These are phyloP conservation scores for Aspergillus spinulosporus DNA, from an alignment of 2,329 filamentous ascomycete genomes.

Conservation along the genomic window DNA sequence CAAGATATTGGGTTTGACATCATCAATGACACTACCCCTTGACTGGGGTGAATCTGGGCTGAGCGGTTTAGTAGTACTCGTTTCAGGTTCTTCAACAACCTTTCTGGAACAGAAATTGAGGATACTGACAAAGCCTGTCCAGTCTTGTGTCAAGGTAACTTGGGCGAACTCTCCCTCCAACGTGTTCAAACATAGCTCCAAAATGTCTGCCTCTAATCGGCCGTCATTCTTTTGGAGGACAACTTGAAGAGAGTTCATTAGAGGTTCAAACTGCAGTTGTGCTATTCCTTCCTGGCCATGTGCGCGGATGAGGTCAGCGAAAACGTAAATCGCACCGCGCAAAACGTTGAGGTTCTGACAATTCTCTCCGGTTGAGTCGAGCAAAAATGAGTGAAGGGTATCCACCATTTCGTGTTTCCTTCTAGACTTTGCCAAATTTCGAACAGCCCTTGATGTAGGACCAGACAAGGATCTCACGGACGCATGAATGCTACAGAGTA, in stretches of 20 bases:
- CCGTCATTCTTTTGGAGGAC: conserved; percentile 40
- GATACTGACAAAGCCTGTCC: conserved; percentile 35
- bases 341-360: conserved; percentile 42
- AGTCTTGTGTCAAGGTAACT: conserved; percentile 35
- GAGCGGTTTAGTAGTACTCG: conserved; percentile 19
- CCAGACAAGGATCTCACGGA: conserved; percentile 46
- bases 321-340: conserved; percentile 43
- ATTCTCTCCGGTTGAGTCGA: conserved; percentile 35
- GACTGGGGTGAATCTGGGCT: conserved; percentile 27
- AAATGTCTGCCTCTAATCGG: conserved; percentile 41
- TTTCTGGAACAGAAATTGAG: conserved; percentile 39
- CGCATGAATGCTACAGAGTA: conserved; percentile 47
- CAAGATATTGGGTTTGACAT: conserved; percentile 40
- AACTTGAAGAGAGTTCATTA: conserved; percentile 38
- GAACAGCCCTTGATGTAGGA: conserved; percentile 45
- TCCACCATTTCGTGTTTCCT: conserved; percentile 42
- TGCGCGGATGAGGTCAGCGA: conserved; percentile 43
- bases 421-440: conserved; percentile 43
- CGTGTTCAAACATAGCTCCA: conserved; percentile 43
- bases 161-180: conserved; percentile 40
- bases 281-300: conserved; percentile 43
- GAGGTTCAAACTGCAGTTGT: conserved; percentile 36
- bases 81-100: conserved; percentile 31
- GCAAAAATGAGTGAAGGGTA: conserved; percentile 39
- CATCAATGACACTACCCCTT: conserved; percentile 33